These are phyloP conservation scores for Atkinsonella texensis DNA, from an alignment of 2,329 filamentous ascomycete genomes.

Conservation along the genomic window DNA sequence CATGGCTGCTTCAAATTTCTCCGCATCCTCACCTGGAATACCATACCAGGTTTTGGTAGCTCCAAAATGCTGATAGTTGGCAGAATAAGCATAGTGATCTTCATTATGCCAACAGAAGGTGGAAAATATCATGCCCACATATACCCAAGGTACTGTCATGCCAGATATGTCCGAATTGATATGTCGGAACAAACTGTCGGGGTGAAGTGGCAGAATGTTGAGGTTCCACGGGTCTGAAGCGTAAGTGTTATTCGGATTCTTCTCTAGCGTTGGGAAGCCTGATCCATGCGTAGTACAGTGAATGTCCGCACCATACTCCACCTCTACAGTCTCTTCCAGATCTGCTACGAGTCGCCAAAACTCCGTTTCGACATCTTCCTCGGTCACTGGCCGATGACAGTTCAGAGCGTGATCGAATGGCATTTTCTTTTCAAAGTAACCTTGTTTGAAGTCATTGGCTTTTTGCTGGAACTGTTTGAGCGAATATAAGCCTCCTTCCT, in stretches of 20 bases:
- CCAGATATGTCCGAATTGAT: constrained; percentile 98
- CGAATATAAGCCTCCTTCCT: constrained; percentile 92
- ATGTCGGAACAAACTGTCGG: constrained; percentile 86
- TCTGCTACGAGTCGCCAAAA: constrained; percentile 95
- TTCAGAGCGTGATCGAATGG: constrained; percentile 77
- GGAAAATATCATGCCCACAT: constrained; percentile 98
- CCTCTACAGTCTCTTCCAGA: constrained; percentile 88
- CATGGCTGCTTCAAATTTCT: constrained; percentile 95
- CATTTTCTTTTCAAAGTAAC: constrained; percentile 85
- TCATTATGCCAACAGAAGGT: constrained; percentile 99
- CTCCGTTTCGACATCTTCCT: constrained; percentile 91
- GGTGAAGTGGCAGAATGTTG: constrained; percentile 80
- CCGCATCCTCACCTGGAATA: constrained; percentile 83
- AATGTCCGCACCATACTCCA: constrained; percentile 96
- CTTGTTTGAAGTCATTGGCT: constrained; percentile 87
- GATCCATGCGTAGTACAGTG: constrained; percentile 97
- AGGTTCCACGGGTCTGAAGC: constrained; percentile 91
- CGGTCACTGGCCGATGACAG: constrained; percentile 67
- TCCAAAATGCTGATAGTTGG: constrained; percentile 97
- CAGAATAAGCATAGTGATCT: constrained; percentile 94
- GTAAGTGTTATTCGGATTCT: constrained; percentile 76
- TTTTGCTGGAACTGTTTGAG: constrained; percentile 93
- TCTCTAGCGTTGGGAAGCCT: constrained; percentile 89
- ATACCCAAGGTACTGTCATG: constrained; percentile 98
- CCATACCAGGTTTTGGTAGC: constrained; percentile 99